Conservation (phyloP, 768 basidiomycete genomes). For the Boletus sensibilis region DNA sequence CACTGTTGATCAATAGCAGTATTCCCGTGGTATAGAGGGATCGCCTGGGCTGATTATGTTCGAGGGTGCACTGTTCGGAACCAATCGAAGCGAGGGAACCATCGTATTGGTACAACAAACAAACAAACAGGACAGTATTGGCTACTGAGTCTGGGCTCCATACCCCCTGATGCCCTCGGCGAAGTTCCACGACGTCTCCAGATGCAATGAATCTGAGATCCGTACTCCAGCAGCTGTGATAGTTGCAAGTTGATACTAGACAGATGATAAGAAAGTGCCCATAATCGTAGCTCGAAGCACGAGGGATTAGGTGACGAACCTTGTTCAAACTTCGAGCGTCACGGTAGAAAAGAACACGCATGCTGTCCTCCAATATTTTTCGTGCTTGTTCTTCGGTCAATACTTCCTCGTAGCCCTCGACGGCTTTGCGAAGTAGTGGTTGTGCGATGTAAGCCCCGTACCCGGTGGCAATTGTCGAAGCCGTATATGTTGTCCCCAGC, state of each 20-base stretch:
- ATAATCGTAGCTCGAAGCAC: not conserved
- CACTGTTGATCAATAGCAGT: not conserved
- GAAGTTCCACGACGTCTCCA: slow-evolving; percentile 86
- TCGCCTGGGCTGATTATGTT: not conserved
- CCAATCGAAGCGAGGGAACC: not conserved
- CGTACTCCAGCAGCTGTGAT: slow-evolving; percentile 73
- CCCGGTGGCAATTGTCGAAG: slow-evolving; percentile 92
- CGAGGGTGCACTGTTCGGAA: not conserved
- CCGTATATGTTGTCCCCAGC: slow-evolving; percentile 92
- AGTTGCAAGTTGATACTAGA: slow-evolving; percentile 92
- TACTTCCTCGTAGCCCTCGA: slow-evolving; percentile 74
- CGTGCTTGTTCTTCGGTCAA: slow-evolving; percentile 80
- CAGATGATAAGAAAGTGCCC: not conserved
- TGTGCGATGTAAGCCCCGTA: slow-evolving; percentile 93
- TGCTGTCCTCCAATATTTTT: slow-evolving; percentile 76
- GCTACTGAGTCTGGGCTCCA: slow-evolving; percentile 84
- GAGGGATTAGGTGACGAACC: slow-evolving; percentile 42
- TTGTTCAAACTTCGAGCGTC: slow-evolving; percentile 96
- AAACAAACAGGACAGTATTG: not conserved
- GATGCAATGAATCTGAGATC: slow-evolving; percentile 74
- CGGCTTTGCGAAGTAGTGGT: slow-evolving; percentile 86
- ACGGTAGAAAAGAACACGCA: slow-evolving; percentile 94
- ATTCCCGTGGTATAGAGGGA: not conserved
- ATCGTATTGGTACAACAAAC: slow-evolving; percentile 12
- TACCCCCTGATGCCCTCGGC: slow-evolving; percentile 92